These are phyloP conservation scores for Quercus glauca DNA, from an alignment of 306 rosid genomes.

Conservation along the genomic window DNA sequence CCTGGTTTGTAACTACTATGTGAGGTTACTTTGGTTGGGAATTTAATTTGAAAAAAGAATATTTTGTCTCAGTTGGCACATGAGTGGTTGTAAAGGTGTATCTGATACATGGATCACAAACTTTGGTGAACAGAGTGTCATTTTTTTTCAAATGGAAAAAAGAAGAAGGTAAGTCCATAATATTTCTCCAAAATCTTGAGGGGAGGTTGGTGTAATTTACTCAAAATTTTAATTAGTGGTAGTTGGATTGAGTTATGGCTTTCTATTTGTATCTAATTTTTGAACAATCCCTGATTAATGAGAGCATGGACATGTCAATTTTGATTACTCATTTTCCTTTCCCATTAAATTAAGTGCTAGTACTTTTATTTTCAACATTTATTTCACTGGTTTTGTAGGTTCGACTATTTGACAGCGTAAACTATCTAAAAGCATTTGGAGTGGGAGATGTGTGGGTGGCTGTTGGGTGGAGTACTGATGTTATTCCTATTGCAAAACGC, in stretches of 20 bases:
- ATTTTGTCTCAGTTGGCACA: too few relatives aligned
- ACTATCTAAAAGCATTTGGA: constrained; percentile 87
- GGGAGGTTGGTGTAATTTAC: too few relatives aligned
- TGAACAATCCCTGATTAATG: neutral
- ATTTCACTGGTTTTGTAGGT: constrained; percentile 49
- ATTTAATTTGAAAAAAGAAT: too few relatives aligned
- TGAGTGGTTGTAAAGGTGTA: too few relatives aligned
- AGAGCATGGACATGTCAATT: neutral
- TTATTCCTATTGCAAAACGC: constrained; percentile 84
- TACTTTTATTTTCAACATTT: neutral
- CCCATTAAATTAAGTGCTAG: neutral
- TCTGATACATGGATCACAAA: too few relatives aligned
- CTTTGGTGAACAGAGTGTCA: too few relatives aligned
- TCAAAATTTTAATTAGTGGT: neutral
- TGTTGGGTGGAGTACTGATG: constrained; percentile 96
- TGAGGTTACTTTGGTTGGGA: too few relatives aligned
- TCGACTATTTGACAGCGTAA: constrained; percentile 66
- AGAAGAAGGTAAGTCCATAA: too few relatives aligned
- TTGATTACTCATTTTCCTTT: neutral
- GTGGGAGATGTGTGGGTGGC: constrained; percentile 93
- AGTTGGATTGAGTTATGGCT: neutral
- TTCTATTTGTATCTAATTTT: neutral
- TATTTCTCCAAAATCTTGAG: too few relatives aligned
- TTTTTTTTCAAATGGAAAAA: too few relatives aligned
- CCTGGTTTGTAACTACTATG: too few relatives aligned